phyloP scores from a whole-genome alignment of 345 rosid species.

The Litchi chinensis region DNA sequence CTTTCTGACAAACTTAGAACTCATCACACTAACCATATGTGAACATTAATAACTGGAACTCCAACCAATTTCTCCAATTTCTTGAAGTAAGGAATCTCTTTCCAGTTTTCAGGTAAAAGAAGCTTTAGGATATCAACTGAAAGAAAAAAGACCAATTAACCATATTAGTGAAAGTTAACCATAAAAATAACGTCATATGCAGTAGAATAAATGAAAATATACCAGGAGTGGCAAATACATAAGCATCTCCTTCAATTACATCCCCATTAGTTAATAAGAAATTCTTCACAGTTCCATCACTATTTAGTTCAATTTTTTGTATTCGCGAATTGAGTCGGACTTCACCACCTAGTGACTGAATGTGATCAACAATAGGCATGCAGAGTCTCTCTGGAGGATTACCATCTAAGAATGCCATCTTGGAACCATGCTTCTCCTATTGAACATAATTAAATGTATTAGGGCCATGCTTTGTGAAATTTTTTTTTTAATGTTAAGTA shows the following conservation, averaged over 20 bases:
- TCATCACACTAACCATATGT: conserved; percentile 86
- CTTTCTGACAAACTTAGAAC: conserved; percentile 1
- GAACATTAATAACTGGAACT: conserved; percentile 95
- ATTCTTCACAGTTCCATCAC: conserved; percentile 77
- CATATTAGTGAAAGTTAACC: conserved; percentile 19
- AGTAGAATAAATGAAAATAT: conserved; percentile 17
- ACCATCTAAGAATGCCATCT: conserved; percentile 98
- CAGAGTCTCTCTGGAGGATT: conserved; percentile 97
- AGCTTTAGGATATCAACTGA: conserved; percentile 92
- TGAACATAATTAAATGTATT: conserved; percentile 13
- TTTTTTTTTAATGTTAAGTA: not conserved
- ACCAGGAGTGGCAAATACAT: conserved; percentile 94
- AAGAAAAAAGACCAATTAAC: conserved; percentile 21
- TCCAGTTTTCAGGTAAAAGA: conserved; percentile 81
- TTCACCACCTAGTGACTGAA: conserved; percentile 81
- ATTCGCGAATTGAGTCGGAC: conserved; percentile 75
- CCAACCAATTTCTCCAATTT: conserved; percentile 92
- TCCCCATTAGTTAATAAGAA: conserved; percentile 69
- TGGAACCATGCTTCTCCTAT: conserved; percentile 97
- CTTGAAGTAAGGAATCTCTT: conserved; percentile 78
- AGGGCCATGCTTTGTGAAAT: not conserved
- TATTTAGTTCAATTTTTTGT: conserved; percentile 75
- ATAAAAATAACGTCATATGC: not conserved
- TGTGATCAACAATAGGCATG: conserved; percentile 78
- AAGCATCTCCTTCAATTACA: conserved; percentile 76